A percentile compares a stretch with the other conserved stretches of the same genome.
These are phyloP conservation scores for Aspergillus funiculosus DNA, from an alignment of 495 filamentous ascomycete genomes.

Conservation along the genomic window DNA sequence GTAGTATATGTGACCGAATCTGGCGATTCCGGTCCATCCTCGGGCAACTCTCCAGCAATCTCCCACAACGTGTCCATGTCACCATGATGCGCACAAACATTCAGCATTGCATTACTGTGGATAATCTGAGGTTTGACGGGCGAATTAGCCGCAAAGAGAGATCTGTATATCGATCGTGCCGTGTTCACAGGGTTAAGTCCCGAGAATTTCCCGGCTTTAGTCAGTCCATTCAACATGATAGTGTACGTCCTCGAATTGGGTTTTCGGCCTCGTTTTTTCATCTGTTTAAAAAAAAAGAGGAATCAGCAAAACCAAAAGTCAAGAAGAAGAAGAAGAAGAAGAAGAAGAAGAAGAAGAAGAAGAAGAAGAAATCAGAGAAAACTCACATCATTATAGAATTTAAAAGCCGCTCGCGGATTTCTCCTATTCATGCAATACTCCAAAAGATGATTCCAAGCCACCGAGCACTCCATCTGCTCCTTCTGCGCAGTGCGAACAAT, in stretches of 20 bases:
- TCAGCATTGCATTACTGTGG: slow-evolving; percentile 81
- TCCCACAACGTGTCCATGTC: slow-evolving; percentile 73
- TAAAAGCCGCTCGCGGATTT: slow-evolving; percentile 56
- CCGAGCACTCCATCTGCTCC: slow-evolving; percentile 51
- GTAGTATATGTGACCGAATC: slow-evolving; percentile 70
- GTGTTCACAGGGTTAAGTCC: slow-evolving; percentile 46
- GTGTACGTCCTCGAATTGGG: slow-evolving; percentile 78
- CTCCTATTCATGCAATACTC: slow-evolving; percentile 59
- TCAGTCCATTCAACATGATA: slow-evolving; percentile 71
- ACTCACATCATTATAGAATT: slow-evolving; percentile 75
- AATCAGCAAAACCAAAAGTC: slow-evolving; percentile 6
- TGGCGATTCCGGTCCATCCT: slow-evolving; percentile 53
- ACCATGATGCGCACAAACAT: slow-evolving; percentile 62
- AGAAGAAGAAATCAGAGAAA: neutral
- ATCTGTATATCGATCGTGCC: slow-evolving; percentile 65
- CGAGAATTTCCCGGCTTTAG: slow-evolving; percentile 41
- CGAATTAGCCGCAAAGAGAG: slow-evolving; percentile 54
- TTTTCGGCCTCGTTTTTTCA: slow-evolving; percentile 81
- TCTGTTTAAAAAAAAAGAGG: slow-evolving; percentile 43
- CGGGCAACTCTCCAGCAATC: slow-evolving; percentile 59
- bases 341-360: too few relatives aligned
- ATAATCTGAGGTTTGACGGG: slow-evolving; percentile 61
- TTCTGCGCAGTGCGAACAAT: slow-evolving; percentile 61
- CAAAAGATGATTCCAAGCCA: slow-evolving; percentile 68
- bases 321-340: neutral